Percentiles rank a stretch among this genome's conserved stretches.
Conservation (phyloP, 306 rosid species). For the Prunus fruticosa region DNA sequence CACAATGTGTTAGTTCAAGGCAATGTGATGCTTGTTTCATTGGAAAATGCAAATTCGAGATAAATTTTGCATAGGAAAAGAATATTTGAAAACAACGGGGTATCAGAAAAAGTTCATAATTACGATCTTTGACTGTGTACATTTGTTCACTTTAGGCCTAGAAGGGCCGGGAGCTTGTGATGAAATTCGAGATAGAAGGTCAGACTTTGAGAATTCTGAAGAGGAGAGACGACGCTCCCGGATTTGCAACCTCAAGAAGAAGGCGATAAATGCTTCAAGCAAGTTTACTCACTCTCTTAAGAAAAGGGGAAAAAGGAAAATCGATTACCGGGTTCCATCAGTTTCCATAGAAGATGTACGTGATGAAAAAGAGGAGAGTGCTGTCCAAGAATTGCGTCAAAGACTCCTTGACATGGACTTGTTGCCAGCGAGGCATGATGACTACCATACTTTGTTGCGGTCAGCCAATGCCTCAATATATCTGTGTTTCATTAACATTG, state of each 20-base stretch:
- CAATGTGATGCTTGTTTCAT: not conserved
- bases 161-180: conserved; percentile 63
- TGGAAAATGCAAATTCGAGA: not conserved
- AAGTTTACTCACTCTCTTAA: conserved; percentile 89
- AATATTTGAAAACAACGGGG: not conserved
- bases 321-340: conserved; percentile 69
- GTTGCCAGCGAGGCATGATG: conserved; percentile 76
- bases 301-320: conserved; percentile 78
- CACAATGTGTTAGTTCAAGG: not conserved
- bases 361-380: conserved; percentile 71
- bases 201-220: conserved; percentile 68
- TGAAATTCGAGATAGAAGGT: conserved; percentile 53
- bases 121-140: conserved; percentile 2
- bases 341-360: conserved; percentile 86
- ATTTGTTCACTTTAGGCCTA: conserved; percentile 34
- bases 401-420: conserved; percentile 54
- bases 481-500: not conserved
- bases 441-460: conserved; percentile 81
- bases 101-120: not conserved
- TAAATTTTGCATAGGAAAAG: not conserved
- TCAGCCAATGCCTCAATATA: conserved; percentile 20
- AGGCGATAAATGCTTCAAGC: conserved; percentile 79
- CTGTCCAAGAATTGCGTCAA: conserved; percentile 63
- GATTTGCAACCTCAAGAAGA: conserved; percentile 75
- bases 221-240: conserved; percentile 73